These are phyloP conservation scores for Zygoascus bituminiphila DNA, from an alignment of 805 yeast genomes.

Conservation along the genomic window DNA sequence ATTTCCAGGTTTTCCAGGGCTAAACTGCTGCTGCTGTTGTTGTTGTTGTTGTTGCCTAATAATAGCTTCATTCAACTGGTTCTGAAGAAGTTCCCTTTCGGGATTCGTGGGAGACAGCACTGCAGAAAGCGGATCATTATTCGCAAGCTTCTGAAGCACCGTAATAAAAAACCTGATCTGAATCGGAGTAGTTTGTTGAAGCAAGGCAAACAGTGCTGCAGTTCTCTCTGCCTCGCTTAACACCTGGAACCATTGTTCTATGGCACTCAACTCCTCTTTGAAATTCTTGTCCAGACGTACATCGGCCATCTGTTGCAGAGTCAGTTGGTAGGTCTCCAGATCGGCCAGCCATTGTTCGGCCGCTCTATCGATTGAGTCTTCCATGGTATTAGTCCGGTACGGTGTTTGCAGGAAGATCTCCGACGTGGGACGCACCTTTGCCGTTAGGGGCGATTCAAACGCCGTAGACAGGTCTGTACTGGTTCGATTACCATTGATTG, in stretches of 20 bases:
- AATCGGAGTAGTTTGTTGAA: slow-evolving; percentile 29
- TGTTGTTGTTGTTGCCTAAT: neutral
- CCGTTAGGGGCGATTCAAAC: slow-evolving; percentile 18
- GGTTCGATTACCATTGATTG: neutral
- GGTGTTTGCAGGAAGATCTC: slow-evolving; percentile 21
- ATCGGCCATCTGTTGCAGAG: slow-evolving; percentile 27
- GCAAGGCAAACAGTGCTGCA: slow-evolving; percentile 31
- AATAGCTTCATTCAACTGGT: neutral
- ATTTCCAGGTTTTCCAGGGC: neutral
- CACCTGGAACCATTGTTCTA: slow-evolving; percentile 35
- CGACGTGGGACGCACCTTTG: slow-evolving; percentile 19
- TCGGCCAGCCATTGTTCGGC: slow-evolving; percentile 30
- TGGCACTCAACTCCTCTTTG: slow-evolving; percentile 28
- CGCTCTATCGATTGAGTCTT: slow-evolving; percentile 17
- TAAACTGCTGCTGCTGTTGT: neutral
- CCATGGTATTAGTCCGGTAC: slow-evolving; percentile 7
- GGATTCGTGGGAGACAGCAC: slow-evolving; percentile 18
- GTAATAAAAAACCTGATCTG: slow-evolving; percentile 29
- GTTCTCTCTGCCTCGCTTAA: slow-evolving; percentile 32
- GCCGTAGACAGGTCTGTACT: neutral
- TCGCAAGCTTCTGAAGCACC: slow-evolving; percentile 26
- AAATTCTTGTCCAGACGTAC: slow-evolving; percentile 25
- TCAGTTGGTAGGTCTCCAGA: slow-evolving; percentile 24
- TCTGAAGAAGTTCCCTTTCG: slow-evolving; percentile 6
- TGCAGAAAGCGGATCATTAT: slow-evolving; percentile 18